phyloP scores from a whole-genome alignment of 805 yeast genomes.

The Pichia californica region DNA sequence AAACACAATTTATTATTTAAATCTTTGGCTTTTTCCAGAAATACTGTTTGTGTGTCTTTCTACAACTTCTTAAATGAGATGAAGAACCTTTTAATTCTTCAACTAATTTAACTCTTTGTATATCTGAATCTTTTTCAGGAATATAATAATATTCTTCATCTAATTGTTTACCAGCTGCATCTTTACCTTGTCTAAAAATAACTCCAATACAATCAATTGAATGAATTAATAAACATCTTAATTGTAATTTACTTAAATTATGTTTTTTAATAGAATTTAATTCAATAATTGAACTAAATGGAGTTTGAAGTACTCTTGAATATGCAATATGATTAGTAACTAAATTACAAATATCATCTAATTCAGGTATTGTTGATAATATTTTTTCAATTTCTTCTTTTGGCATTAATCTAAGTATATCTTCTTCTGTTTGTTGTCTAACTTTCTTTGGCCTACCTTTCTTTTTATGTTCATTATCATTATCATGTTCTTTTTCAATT shows the following conservation, averaged over 20 bases:
- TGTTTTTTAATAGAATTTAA: conserved; percentile 54
- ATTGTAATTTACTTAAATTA: conserved; percentile 37
- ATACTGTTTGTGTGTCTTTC: conserved; percentile 89
- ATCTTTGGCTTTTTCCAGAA: conserved; percentile 58
- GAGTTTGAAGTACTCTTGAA: conserved; percentile 81
- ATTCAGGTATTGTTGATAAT: conserved; percentile 32
- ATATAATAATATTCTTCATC: conserved; percentile 93
- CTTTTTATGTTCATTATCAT: conserved; percentile 5
- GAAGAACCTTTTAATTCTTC: conserved; percentile 77
- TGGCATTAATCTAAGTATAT: conserved; percentile 13
- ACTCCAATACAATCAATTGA: conserved; percentile 70
- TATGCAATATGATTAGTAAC: conserved; percentile 83
- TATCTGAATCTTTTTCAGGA: conserved; percentile 73
- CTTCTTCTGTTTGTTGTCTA: conserved; percentile 9
- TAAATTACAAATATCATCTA: conserved; percentile 53
- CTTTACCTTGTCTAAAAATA: conserved; percentile 84
- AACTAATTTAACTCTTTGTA: conserved; percentile 62
- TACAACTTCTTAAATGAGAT: conserved; percentile 68
- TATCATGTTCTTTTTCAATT: neutral
- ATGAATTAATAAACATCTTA: conserved; percentile 38
- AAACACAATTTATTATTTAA: neutral
- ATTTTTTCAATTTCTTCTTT: conserved; percentile 25
- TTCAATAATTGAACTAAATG: conserved; percentile 56
- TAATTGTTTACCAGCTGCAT: conserved; percentile 91
- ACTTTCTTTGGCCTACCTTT: conserved; percentile 10